Evolutionary conservation across 192 early-diverging fungal species (phyloP).

Genomic region (Gonapodya prolifera): DNA sequence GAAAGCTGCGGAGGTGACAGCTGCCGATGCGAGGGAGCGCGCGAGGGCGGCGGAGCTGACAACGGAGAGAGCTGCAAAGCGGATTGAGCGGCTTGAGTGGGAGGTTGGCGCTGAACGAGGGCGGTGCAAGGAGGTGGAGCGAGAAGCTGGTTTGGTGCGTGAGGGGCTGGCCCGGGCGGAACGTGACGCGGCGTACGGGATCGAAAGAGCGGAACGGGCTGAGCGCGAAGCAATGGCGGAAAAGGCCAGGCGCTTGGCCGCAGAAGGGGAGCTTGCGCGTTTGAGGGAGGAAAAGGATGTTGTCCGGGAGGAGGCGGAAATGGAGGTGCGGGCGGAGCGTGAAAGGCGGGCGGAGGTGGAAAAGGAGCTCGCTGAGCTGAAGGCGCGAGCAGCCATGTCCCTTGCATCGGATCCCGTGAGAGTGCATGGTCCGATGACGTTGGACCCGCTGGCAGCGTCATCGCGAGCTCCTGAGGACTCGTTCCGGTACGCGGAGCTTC

Average conservation of each 20-base stretch:
- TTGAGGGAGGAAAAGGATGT: background rate
- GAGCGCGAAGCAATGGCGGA: background rate
- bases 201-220: background rate
- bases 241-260: background rate
- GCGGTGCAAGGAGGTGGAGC: background rate
- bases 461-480: background rate
- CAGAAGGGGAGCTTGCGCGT: background rate
- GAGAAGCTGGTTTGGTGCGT: background rate
- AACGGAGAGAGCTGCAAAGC: background rate
- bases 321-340: background rate
- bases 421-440: background rate
- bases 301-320: background rate
- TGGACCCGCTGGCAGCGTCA: background rate
- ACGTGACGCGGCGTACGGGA: background rate
- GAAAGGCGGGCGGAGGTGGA: background rate
- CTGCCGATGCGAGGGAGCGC: background rate
- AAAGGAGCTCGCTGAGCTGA: background rate
- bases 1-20: background rate
- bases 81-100: background rate
- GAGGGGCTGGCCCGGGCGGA: background rate
- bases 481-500: background rate
- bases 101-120: background rate
- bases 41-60: background rate
- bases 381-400: too few species aligned
- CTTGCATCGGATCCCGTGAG: too few species aligned